phyloP scores from a whole-genome alignment of 1,284 basidiomycete species.

The Cryptococcus amylolentus region DNA sequence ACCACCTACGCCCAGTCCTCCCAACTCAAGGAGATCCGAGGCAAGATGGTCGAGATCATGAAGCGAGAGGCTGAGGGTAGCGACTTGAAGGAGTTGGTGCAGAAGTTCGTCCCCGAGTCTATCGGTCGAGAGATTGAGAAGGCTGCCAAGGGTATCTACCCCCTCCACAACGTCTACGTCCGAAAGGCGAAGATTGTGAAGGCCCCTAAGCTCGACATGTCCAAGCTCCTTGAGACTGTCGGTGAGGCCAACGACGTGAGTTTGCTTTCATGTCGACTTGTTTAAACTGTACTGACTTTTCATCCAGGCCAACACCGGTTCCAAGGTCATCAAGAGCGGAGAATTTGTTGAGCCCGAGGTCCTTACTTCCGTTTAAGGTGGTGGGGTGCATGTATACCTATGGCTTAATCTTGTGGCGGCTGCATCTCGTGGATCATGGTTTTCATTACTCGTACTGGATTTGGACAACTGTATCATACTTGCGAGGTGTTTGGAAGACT shows the following conservation, averaged over 20 bases:
- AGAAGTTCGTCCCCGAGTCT: slow-evolving; percentile 98
- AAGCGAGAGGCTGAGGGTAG: slow-evolving; percentile 91
- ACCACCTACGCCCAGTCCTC: slow-evolving; percentile 96
- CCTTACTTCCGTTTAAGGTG: slow-evolving; percentile 49
- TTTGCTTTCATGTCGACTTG: slow-evolving; percentile 26
- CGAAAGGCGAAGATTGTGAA: slow-evolving; percentile 97
- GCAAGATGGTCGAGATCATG: slow-evolving; percentile 99
- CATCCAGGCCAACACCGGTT: slow-evolving; percentile 33
- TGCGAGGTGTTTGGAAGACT: too few relatives aligned
- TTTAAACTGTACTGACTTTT: not conserved
- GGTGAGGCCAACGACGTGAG: slow-evolving; percentile 86
- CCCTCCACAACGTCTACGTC: slow-evolving; percentile 96
- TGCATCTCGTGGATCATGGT: too few relatives aligned
- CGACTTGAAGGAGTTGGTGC: slow-evolving; percentile 95
- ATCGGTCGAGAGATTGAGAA: slow-evolving; percentile 99
- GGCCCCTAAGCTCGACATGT: slow-evolving; percentile 92
- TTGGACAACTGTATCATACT: too few relatives aligned
- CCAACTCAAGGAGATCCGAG: slow-evolving; percentile 96
- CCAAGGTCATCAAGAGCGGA: slow-evolving; percentile 47
- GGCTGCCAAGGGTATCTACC: slow-evolving; percentile 87
- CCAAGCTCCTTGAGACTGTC: slow-evolving; percentile 93
- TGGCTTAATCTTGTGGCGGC: slow-evolving; percentile 4
- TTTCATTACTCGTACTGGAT: too few relatives aligned
- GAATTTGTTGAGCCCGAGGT: slow-evolving; percentile 51
- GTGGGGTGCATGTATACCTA: slow-evolving; percentile 38